Conservation (phyloP, 305 asterid species). For the Fraxinus floribunda region DNA sequence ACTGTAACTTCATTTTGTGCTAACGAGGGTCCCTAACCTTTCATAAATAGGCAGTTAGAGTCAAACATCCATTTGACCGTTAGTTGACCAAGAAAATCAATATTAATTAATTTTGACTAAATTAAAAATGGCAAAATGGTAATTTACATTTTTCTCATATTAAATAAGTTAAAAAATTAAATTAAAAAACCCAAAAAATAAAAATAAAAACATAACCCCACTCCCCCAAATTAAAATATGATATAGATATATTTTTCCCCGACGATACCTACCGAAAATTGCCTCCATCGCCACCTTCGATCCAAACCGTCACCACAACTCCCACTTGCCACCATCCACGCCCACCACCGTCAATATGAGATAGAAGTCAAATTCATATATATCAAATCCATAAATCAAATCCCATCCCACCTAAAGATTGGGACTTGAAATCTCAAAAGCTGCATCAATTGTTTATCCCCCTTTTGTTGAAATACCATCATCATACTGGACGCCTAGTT, state of each 20-base stretch:
- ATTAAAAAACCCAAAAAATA: too few relatives aligned
- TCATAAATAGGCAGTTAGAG: background rate
- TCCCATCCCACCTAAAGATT: background rate
- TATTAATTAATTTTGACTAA: background rate
- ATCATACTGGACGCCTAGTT: background rate
- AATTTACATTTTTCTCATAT: too few relatives aligned
- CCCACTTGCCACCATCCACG: too few relatives aligned
- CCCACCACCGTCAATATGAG: background rate
- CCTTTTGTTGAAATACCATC: background rate
- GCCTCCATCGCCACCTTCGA: background rate
- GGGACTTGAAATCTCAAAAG: background rate
- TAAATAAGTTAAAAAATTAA: too few relatives aligned
- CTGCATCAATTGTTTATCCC: background rate
- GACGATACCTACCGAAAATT: background rate
- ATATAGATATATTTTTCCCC: background rate
- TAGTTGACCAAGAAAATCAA: background rate
- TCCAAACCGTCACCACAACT: background rate
- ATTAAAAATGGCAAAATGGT: background rate
- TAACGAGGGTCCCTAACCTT: background rate
- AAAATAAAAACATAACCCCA: background rate
- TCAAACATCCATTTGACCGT: too few relatives aligned
- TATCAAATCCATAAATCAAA: too few relatives aligned
- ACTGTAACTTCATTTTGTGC: background rate
- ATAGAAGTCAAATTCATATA: too few relatives aligned
- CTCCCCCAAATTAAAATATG: background rate